A percentile compares a stretch with the other conserved stretches of the same genome.
Conservation (phyloP, 2,329 filamentous ascomycete genomes). For the Claviceps africana region DNA sequence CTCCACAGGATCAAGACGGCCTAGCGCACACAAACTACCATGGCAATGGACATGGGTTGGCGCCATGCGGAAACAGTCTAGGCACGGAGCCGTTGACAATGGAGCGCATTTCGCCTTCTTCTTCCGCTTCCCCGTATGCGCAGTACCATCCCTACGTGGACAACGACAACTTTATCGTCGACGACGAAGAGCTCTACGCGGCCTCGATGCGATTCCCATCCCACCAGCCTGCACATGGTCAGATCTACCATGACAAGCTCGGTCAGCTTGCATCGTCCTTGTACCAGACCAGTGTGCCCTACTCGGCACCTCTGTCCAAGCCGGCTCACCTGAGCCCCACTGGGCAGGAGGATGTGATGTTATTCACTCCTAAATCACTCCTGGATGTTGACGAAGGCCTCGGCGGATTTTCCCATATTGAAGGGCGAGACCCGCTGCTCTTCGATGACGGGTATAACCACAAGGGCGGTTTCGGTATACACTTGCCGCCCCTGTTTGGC, state of each 20-base stretch:
- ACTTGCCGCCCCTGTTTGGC: conserved; percentile 35
- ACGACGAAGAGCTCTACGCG: conserved; percentile 49
- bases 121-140: conserved; percentile 24
- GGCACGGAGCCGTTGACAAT: conserved; percentile 27
- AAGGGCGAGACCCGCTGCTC: conserved; percentile 50
- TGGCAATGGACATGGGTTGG: conserved; percentile 31
- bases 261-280: conserved; percentile 27
- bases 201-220: conserved; percentile 43
- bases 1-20: conserved; percentile 33
- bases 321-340: conserved; percentile 50
- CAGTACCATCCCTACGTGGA: conserved; percentile 49
- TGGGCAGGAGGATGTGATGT: conserved; percentile 53
- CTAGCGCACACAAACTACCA: conserved; percentile 34
- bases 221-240: conserved; percentile 24
- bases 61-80: conserved; percentile 20
- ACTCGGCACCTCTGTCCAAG: conserved; percentile 8
- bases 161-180: conserved; percentile 44
- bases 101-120: conserved; percentile 24
- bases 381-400: conserved; percentile 52
- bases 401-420: conserved; percentile 35
- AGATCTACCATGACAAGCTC: conserved; percentile 29
- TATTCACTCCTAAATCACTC: conserved; percentile 52
- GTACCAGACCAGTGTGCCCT: conserved; percentile 15
- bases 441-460: conserved; percentile 30
- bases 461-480: conserved; percentile 27